These are phyloP conservation scores for Hippophae tibetana DNA, from an alignment of 306 rosid genomes.

Conservation along the genomic window DNA sequence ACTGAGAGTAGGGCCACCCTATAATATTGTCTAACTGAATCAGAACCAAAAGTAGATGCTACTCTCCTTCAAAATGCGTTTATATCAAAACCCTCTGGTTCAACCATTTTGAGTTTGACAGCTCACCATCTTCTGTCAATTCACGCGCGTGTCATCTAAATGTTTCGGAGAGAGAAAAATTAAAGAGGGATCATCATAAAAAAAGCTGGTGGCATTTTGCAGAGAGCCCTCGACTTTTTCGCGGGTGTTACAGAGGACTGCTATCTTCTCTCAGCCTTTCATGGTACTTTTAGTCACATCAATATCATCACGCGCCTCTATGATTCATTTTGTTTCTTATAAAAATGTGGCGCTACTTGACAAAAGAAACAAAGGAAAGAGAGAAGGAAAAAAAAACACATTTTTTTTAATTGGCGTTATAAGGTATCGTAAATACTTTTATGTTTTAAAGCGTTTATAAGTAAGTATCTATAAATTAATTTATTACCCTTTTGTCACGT, in stretches of 20 bases:
- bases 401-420: too few species aligned
- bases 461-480: too few species aligned
- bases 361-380: too few species aligned
- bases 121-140: too few species aligned
- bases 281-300: constrained; percentile 74
- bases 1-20: too few species aligned
- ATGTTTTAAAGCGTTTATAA: too few species aligned
- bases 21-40: neutral
- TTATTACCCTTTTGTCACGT: too few species aligned
- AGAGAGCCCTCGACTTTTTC: constrained; percentile 58
- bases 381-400: too few species aligned
- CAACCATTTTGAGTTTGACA: neutral
- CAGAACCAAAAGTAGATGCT: neutral
- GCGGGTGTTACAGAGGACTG: constrained; percentile 34
- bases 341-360: too few species aligned
- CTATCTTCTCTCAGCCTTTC: constrained; percentile 39
- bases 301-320: constrained; percentile 44
- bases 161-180: neutral
- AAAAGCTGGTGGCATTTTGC: constrained; percentile 6
- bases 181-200: neutral
- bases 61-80: neutral
- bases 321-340: too few species aligned
- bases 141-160: neutral
- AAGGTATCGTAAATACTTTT: too few species aligned
- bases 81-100: neutral